Percentiles rank a stretch among this genome's conserved stretches.
Evolutionary conservation across 2,329 filamentous ascomycete species (phyloP).

Genomic region (Neurospora crassa): DNA sequence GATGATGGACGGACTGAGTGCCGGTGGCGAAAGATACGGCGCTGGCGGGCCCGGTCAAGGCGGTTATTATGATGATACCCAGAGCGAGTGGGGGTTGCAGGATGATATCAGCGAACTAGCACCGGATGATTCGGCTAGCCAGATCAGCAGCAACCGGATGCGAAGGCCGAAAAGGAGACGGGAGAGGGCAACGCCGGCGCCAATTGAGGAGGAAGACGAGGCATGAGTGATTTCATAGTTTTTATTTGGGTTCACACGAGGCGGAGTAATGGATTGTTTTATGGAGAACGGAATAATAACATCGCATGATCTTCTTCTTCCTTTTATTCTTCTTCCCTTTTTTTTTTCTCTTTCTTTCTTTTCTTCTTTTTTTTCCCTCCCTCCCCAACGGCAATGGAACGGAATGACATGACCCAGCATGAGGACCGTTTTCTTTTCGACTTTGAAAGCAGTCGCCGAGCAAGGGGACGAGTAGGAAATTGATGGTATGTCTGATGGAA

Average conservation of each 20-base stretch:
- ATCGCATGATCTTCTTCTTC: not conserved
- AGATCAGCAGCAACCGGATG: slow-evolving; percentile 63
- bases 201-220: slow-evolving; percentile 60
- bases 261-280: not conserved
- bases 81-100: slow-evolving; percentile 45
- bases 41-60: not conserved
- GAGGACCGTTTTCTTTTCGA: not conserved
- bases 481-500: not conserved
- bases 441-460: not conserved
- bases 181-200: slow-evolving; percentile 61
- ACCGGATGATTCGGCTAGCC: slow-evolving; percentile 73
- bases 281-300: not conserved
- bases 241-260: not conserved
- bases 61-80: slow-evolving; percentile 27
- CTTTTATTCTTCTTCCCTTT: not conserved
- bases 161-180: slow-evolving; percentile 57
- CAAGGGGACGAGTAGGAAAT: not conserved
- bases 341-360: too few species aligned
- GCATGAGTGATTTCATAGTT: slow-evolving; percentile 14
- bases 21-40: not conserved
- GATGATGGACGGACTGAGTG: slow-evolving; percentile 22
- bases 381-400: not conserved
- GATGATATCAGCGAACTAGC: slow-evolving; percentile 52
- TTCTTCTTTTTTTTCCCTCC: too few species aligned
- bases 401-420: not conserved